Evolutionary conservation across 495 filamentous ascomycete genomes (phyloP).

Genomic region (Amorphotheca resinae): DNA sequence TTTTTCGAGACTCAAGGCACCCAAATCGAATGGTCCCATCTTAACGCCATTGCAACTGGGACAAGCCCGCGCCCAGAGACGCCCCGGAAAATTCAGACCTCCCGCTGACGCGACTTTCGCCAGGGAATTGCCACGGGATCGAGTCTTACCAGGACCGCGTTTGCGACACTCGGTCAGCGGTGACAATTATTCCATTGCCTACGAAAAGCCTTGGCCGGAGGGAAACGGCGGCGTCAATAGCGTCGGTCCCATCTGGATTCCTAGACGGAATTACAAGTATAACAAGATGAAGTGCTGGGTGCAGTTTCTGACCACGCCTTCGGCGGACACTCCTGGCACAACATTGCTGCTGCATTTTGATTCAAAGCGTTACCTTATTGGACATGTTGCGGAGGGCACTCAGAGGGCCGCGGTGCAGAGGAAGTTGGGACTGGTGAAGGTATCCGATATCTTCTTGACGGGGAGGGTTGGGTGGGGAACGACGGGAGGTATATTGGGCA

Average conservation of each 20-base stretch:
- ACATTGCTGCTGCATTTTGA: constrained; percentile 65
- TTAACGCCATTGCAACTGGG: not conserved
- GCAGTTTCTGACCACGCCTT: constrained; percentile 70
- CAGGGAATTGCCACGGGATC: not conserved
- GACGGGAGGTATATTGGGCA: constrained; percentile 69
- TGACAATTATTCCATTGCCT: not conserved
- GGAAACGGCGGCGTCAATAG: not conserved
- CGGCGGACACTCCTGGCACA: constrained; percentile 79
- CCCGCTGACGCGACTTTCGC: not conserved
- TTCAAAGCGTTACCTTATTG: constrained; percentile 75
- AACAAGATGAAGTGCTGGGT: constrained; percentile 54
- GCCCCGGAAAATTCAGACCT: not conserved
- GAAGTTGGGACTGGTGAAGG: constrained; percentile 42
- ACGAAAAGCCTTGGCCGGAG: not conserved
- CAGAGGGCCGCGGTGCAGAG: constrained; percentile 65
- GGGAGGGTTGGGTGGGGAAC: constrained; percentile 63
- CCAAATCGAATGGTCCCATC: not conserved
- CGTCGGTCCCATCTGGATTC: not conserved
- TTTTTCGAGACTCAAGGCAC: not conserved
- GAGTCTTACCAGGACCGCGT: not conserved
- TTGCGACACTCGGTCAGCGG: not conserved
- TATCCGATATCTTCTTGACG: constrained; percentile 68
- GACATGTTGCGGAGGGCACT: constrained; percentile 69
- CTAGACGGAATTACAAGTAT: not conserved
- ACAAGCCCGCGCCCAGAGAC: too few relatives aligned